These are phyloP conservation scores for Rhytidiadelphus loreus DNA, from an alignment of 225 moss, liverwort and hornwort species.

Conservation along the genomic window DNA sequence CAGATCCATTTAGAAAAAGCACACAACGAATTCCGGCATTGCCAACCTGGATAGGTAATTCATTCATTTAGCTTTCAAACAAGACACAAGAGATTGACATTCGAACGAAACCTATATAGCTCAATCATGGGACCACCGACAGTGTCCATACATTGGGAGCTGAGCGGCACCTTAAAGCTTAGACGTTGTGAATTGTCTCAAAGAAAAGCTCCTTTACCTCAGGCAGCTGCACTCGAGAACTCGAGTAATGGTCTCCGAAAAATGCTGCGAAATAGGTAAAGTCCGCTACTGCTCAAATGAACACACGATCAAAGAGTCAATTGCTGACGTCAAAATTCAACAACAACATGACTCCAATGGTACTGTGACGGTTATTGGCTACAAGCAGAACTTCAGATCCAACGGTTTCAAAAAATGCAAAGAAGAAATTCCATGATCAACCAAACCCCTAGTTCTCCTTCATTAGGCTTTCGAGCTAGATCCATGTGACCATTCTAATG, in stretches of 20 bases:
- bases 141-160: not conserved
- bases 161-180: not conserved
- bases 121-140: not conserved
- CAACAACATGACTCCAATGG: not conserved
- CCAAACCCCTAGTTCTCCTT: too few species aligned
- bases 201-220: not conserved
- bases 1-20: not conserved
- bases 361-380: too few species aligned
- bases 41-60: not conserved
- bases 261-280: not conserved
- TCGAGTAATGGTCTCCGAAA: not conserved
- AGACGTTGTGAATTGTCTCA: not conserved
- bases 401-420: too few species aligned
- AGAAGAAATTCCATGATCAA: too few species aligned
- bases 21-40: not conserved
- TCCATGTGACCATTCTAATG: not conserved
- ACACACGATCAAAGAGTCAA: not conserved
- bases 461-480: too few species aligned
- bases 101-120: not conserved
- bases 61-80: not conserved
- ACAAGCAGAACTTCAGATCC: not conserved
- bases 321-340: not conserved
- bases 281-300: not conserved
- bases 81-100: not conserved
- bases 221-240: not conserved